Evolutionary conservation across 1,284 basidiomycete genomes (phyloP).

Genomic region (Trichosporon inkin): DNA sequence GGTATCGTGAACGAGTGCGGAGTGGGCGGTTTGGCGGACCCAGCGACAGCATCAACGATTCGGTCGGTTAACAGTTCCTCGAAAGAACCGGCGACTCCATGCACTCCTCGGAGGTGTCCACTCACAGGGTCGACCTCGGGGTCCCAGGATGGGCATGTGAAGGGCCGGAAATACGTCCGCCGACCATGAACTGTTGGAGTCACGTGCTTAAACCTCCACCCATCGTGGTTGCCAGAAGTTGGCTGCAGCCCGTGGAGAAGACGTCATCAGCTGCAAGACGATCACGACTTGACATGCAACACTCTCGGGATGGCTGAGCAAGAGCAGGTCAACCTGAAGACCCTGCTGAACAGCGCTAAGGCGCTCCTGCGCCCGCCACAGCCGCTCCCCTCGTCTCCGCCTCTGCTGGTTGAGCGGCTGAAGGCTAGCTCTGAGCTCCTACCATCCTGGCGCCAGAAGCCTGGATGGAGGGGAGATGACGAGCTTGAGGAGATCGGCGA

Average conservation of each 20-base stretch:
- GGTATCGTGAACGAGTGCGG: constrained; percentile 7
- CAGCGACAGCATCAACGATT: too few relatives aligned
- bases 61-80: too few relatives aligned
- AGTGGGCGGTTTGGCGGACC: neutral
- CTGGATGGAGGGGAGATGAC: constrained; percentile 18
- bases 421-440: constrained; percentile 22
- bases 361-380: constrained; percentile 34
- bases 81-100: too few relatives aligned
- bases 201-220: neutral
- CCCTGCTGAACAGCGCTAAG: constrained; percentile 27
- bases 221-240: constrained; percentile 6
- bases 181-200: neutral
- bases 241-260: neutral
- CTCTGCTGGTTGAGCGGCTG: constrained; percentile 26
- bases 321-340: constrained; percentile 16
- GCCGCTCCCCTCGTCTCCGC: constrained; percentile 32
- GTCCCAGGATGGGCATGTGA: too few relatives aligned
- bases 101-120: too few relatives aligned
- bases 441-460: constrained; percentile 22
- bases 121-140: too few relatives aligned
- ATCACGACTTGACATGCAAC: neutral
- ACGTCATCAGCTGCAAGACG: neutral
- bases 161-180: too few relatives aligned
- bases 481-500: constrained; percentile 18
- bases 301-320: neutral